Percentiles rank a stretch among this genome's conserved stretches.
Evolutionary conservation across 2,329 filamentous ascomycete species (phyloP).

Genomic region (Fusarium sp.): DNA sequence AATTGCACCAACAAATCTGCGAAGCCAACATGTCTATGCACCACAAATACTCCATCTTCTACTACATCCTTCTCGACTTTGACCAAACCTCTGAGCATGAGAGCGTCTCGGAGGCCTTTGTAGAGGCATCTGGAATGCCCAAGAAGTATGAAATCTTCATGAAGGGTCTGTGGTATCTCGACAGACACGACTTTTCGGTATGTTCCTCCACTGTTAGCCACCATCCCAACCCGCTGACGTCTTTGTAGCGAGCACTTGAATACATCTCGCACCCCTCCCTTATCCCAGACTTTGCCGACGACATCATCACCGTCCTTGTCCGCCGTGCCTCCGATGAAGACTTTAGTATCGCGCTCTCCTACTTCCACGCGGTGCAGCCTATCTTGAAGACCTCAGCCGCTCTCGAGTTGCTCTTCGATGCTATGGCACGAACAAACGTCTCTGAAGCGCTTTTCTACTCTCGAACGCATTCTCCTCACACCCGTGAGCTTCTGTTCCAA

Average conservation of each 20-base stretch:
- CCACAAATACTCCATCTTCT: conserved; percentile 84
- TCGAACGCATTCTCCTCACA: conserved; percentile 69
- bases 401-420: conserved; percentile 74
- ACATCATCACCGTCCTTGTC: conserved; percentile 78
- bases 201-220: not conserved
- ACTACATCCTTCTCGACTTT: conserved; percentile 84
- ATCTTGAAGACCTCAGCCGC: conserved; percentile 72
- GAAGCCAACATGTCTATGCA: conserved; percentile 72
- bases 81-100: conserved; percentile 63
- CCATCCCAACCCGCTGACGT: conserved; percentile 3
- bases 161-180: conserved; percentile 84
- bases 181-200: conserved; percentile 75
- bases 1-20: conserved; percentile 77
- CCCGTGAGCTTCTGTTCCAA: conserved; percentile 73
- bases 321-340: conserved; percentile 69
- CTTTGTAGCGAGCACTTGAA: conserved; percentile 71
- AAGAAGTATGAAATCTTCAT: conserved; percentile 83
- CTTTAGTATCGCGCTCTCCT: conserved; percentile 76
- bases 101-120: conserved; percentile 67
- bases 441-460: conserved; percentile 80
- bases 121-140: conserved; percentile 72
- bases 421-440: conserved; percentile 73
- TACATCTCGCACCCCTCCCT: conserved; percentile 83
- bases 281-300: conserved; percentile 83
- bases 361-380: conserved; percentile 81